Conservation (phyloP, 768 basidiomycete species). For the Phaeolepiota aurea region DNA sequence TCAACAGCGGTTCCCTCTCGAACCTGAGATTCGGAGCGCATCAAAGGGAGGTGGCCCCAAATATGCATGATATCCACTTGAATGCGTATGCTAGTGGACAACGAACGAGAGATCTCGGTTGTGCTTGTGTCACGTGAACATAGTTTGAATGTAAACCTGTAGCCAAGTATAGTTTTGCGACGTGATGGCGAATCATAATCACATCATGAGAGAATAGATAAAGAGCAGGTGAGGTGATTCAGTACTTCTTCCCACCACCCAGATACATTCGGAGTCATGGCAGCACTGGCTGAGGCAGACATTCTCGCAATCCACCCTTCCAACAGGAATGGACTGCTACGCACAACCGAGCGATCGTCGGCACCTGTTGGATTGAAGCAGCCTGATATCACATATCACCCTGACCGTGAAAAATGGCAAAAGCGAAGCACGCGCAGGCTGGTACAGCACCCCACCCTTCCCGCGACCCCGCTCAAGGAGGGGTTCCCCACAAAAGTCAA, state of each 20-base stretch:
- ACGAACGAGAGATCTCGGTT: too few relatives aligned
- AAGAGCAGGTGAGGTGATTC: not conserved
- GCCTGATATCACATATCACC: conserved; percentile 2
- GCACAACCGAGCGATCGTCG: not conserved
- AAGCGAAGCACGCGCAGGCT: conserved; percentile 3
- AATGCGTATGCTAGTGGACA: not conserved
- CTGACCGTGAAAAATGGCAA: conserved; percentile 5
- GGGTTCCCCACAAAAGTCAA: conserved; percentile 4
- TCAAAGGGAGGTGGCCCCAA: conserved; percentile 7
- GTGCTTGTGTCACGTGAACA: not conserved
- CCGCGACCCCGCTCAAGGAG: conserved; percentile 2
- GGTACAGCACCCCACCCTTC: conserved; percentile 1
- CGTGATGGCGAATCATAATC: not conserved
- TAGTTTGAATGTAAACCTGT: not conserved
- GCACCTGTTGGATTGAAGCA: not conserved
- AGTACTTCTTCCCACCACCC: not conserved
- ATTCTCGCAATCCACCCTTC: not conserved
- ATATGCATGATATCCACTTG: not conserved
- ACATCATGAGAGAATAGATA: conserved; percentile 1
- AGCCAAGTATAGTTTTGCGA: not conserved
- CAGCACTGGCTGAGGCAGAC: not conserved
- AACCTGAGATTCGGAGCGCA: conserved; percentile 20
- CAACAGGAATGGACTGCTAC: not conserved
- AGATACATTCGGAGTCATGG: not conserved
- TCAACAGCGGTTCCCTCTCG: conserved; percentile 26